phyloP scores from a whole-genome alignment of 2,329 filamentous ascomycete genomes.

The Nemania serpens region DNA sequence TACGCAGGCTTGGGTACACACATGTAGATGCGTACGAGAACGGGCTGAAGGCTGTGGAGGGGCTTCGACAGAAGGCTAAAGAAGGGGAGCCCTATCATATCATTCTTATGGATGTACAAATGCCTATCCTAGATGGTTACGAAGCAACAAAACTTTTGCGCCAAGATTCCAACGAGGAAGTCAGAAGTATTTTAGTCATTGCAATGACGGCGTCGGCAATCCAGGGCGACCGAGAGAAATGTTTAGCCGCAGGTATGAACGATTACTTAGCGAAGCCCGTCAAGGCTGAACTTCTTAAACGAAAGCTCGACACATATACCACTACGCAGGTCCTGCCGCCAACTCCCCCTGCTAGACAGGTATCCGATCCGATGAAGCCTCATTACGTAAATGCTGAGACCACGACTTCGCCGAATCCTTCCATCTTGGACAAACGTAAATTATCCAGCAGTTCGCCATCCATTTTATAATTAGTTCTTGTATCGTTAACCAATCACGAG shows the following conservation, averaged over 20 bases:
- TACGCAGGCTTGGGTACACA: conserved; percentile 81
- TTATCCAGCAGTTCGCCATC: conserved; percentile 32
- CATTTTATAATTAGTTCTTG: conserved; percentile 21
- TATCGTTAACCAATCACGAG: conserved; percentile 31
- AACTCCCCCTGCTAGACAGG: conserved; percentile 32
- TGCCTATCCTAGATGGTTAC: conserved; percentile 92
- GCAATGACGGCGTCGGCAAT: conserved; percentile 97
- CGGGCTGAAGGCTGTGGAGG: conserved; percentile 84
- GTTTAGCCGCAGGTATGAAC: conserved; percentile 95
- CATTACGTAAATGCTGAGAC: conserved; percentile 11
- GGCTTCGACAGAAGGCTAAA: conserved; percentile 71
- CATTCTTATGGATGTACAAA: conserved; percentile 94
- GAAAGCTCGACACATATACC: conserved; percentile 71
- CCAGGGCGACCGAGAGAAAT: conserved; percentile 92
- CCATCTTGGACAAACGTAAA: conserved; percentile 24
- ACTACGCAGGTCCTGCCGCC: conserved; percentile 43
- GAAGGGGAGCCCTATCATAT: conserved; percentile 83
- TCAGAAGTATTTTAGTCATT: conserved; percentile 86
- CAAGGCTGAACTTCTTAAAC: conserved; percentile 82
- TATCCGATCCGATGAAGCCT: conserved; percentile 29
- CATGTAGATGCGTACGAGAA: conserved; percentile 87
- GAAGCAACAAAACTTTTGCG: conserved; percentile 86
- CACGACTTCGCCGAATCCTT: conserved; percentile 32
- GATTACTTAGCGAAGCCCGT: conserved; percentile 96
- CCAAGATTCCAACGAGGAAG: conserved; percentile 73